Base-by-base conservation (phyloP, 768 basidiomycete genomes). In the Termitomyces eurrhizus region DNA sequence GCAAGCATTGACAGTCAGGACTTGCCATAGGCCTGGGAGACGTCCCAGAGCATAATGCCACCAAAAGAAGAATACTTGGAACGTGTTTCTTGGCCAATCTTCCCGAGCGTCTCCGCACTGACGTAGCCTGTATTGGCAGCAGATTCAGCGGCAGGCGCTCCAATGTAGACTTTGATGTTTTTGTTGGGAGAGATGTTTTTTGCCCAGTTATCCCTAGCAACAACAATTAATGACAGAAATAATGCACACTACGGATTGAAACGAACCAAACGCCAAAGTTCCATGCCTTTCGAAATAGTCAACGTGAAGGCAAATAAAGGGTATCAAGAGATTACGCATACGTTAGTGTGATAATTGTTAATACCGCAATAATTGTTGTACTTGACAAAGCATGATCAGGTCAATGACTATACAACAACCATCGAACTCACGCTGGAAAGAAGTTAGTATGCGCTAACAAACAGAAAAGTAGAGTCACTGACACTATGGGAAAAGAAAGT, bases 101-200 rank as follows among this genome's bases (percentile, higher is more conserved):
- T 75, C 24, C 74, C 75, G 41, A 88, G 72, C 13, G 80, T 82
- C 11, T 64, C 67, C 3, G 78, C 74, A 59, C 74, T 70, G 37
- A 84, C 82, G 68, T 83, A 87, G 21, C 86, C 86, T 11, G 77
- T 75, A 3, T 82, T 82, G 9, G 85, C 83, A 5, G 86, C 85
- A 11, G 78, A 70, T 18, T 72, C 68, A 1, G 84, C 78, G 1
- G 83, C 87, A 3, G 87, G 85, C 29, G 83, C 85, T 39, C 85
- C 86, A 56, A 89, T 81, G 70, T 82, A 88, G 24, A 88, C 74
- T 69, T 86, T 86, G 49, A 87, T 80, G 63, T 84, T 79, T 58
- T 73, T 76, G 73, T 86, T 88, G 0, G 80, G 78, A 52, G 84
- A 85, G 1, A 74, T 73, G 7, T 74, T 81, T 59, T 81, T 80